Percentiles rank a stretch among this genome's conserved stretches.
Conservation (phyloP, 1,284 basidiomycete species). For the Xerocomus nothofagi region DNA sequence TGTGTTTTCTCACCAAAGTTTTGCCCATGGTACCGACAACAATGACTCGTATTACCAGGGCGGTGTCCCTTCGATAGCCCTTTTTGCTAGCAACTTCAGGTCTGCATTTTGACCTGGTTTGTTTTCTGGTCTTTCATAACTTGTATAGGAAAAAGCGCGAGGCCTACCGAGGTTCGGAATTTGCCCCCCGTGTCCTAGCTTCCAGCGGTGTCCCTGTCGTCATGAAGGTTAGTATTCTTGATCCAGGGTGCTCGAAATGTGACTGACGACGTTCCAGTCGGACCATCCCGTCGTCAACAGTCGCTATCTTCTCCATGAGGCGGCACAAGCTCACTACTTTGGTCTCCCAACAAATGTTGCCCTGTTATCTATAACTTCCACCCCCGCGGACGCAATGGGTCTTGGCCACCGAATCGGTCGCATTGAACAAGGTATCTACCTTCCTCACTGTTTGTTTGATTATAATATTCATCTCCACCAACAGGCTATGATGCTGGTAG, state of each 20-base stretch:
- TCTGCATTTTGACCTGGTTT: slow-evolving; percentile 11
- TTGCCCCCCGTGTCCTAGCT: slow-evolving; percentile 58
- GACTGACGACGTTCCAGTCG: slow-evolving; percentile 31
- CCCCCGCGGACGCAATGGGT: slow-evolving; percentile 57
- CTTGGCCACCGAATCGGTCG: slow-evolving; percentile 65
- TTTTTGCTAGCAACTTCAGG: slow-evolving; percentile 65
- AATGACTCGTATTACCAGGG: slow-evolving; percentile 27
- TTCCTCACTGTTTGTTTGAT: neutral
- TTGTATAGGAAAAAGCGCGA: slow-evolving; percentile 58
- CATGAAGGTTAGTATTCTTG: slow-evolving; percentile 43
- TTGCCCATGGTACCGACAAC: slow-evolving; percentile 14
- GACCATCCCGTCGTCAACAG: slow-evolving; percentile 55
- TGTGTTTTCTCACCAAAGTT: slow-evolving; percentile 10
- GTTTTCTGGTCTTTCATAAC: neutral
- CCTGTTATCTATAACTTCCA: slow-evolving; percentile 54
- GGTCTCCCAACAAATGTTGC: slow-evolving; percentile 43
- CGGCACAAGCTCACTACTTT: slow-evolving; percentile 64
- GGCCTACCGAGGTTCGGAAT: slow-evolving; percentile 64
- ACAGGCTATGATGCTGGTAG: slow-evolving; percentile 43
- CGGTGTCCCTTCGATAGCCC: slow-evolving; percentile 55
- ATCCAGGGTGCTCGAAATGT: neutral
- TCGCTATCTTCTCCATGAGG: slow-evolving; percentile 63
- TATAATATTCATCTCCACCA: neutral
- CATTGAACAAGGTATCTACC: slow-evolving; percentile 32
- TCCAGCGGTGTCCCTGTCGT: slow-evolving; percentile 56